phyloP scores from a whole-genome alignment of 192 early-diverging fungal genomes.

The Entophlyctis helioformis region DNA sequence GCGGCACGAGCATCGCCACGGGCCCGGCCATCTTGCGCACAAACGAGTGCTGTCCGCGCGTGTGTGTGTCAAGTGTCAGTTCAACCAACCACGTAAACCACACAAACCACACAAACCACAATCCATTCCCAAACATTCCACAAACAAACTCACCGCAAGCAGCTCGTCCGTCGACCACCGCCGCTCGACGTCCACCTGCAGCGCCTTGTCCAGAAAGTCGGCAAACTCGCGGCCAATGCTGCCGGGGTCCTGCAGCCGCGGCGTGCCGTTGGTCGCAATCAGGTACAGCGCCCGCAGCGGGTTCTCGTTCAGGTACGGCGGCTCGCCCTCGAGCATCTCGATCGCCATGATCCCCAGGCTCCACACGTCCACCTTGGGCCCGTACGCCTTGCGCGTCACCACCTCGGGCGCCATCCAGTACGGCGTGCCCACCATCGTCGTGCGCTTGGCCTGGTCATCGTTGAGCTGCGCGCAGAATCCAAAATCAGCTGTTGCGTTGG shows the following conservation, averaged over 20 bases:
- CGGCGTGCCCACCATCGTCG: constrained; percentile 37
- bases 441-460: constrained; percentile 68
- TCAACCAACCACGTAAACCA: no score
- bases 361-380: constrained; percentile 69
- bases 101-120: no score
- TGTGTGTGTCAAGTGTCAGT: no score
- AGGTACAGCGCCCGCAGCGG: constrained; percentile 90
- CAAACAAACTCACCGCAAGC: constrained; percentile 55
- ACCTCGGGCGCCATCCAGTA: constrained; percentile 48
- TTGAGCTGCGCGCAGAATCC: constrained; percentile 89
- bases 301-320: constrained; percentile 90
- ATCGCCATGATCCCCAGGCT: constrained; percentile 95
- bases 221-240: constrained; percentile 63
- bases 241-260: constrained; percentile 79
- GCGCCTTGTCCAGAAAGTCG: constrained; percentile 74
- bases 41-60: no score
- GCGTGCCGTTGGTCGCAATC: constrained; percentile 94
- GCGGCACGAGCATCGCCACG: no score
- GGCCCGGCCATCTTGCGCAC: no score
- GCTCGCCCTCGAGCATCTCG: constrained; percentile 95
- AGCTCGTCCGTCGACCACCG: constrained; percentile 68
- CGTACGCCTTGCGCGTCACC: constrained; percentile 53
- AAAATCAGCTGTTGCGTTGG: constrained; percentile 63
- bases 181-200: constrained; percentile 78
- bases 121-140: no score